Base-by-base conservation (phyloP, 208 protist genomes). In the Wallacemonas sp. region DNA sequence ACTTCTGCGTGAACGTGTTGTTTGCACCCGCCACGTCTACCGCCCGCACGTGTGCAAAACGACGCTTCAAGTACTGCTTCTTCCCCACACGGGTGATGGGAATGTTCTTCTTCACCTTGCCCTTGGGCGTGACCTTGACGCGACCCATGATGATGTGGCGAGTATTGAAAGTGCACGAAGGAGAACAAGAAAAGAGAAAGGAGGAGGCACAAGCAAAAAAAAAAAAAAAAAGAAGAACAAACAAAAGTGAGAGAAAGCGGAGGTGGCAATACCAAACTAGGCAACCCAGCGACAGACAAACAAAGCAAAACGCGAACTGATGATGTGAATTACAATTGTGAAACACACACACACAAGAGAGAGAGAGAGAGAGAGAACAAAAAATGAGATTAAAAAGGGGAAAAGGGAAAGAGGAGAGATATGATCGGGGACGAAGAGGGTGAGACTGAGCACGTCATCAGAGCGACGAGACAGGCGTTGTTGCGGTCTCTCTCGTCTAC, bases 51-150 rank as follows among this genome's bases (percentile, higher is more conserved):
- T 90, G 84, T 15, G 85, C 85, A 49, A 95, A 95, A 36, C 88
- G 85, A 17, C 88, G 85, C 68, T 88, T 90, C 26, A 91, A 65
- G 61, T 95, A 95, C 68, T 95, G 85, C 66, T 86, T 85, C 68
- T 87, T 86, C 21, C 88, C 88, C n/a, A 91, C 61, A 17, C 85
- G 79, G 0, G 88, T 95, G 75, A 95, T 87, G 59, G 88, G 85
- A 59, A 95, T 92, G 68, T 91, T 95, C 51, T 86, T 86, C 75
- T 89, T 88, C 12, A 86, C 81, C 53, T 92, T 92, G 12, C 84
- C 81, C 68, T 95, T 92, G 15, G 82, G 82, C 1, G 88, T 91
- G 5, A 94, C 88, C 53, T 80, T 80, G 6, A 94, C 5, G 12
- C 88, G 82, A 22, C 88, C 74, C 88, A 94, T 94, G 2, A 27